Evolutionary conservation across 768 basidiomycete genomes (phyloP).

Genomic region (Glaciozyma martinii): DNA sequence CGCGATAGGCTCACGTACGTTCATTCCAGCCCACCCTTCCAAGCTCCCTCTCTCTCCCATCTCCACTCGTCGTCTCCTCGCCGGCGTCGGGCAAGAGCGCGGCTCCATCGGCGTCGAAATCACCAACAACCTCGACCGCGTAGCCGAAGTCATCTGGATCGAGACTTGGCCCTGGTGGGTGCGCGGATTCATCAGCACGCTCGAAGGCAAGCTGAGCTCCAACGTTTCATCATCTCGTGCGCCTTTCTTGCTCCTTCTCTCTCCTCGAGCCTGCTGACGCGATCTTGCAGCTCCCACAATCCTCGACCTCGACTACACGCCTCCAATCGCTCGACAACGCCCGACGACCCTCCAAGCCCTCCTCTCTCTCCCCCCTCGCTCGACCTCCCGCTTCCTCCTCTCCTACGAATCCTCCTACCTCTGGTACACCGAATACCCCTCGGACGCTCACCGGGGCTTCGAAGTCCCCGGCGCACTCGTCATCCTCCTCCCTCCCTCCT

Average conservation of each 20-base stretch:
- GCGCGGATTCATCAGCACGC: constrained; percentile 75
- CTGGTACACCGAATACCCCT: constrained; percentile 89
- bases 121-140: constrained; percentile 45
- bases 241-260: neutral
- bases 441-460: constrained; percentile 91
- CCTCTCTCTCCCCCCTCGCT: constrained; percentile 60
- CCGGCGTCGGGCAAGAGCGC: constrained; percentile 63
- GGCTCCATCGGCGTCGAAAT: constrained; percentile 64
- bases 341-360: constrained; percentile 69
- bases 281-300: neutral
- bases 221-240: too few species aligned
- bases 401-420: constrained; percentile 76
- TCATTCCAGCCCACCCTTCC: constrained; percentile 3
- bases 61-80: constrained; percentile 60
- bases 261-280: neutral
- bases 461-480: constrained; percentile 70
- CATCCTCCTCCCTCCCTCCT: constrained; percentile 44
- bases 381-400: constrained; percentile 57
- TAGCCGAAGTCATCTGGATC: constrained; percentile 54
- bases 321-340: constrained; percentile 58
- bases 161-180: constrained; percentile 93
- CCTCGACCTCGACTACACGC: constrained; percentile 56
- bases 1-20: too few species aligned
- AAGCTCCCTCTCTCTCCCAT: constrained; percentile 47
- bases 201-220: constrained; percentile 45